phyloP scores from a whole-genome alignment of 164 flowering plant genomes.

The Echeveria elegans region DNA sequence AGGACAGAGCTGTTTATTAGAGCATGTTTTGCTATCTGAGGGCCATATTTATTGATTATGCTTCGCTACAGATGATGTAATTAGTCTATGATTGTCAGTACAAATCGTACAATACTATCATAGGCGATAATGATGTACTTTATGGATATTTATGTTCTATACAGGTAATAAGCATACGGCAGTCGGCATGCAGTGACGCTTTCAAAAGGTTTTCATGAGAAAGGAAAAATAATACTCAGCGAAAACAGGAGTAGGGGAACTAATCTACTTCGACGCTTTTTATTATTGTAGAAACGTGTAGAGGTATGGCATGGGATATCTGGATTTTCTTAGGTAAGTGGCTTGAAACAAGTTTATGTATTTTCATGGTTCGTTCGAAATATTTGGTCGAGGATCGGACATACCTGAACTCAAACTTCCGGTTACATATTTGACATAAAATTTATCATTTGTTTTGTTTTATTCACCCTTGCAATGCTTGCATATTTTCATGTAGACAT shows the following conservation, averaged over 20 bases:
- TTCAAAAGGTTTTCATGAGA: neutral
- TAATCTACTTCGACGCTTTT: neutral
- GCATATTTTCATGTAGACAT: too few species aligned
- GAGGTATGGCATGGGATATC: too few species aligned
- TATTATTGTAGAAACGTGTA: too few species aligned
- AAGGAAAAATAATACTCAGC: neutral
- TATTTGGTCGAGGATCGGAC: too few species aligned
- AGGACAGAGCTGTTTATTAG: constrained; percentile 3
- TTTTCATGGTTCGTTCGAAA: too few species aligned
- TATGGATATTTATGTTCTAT: neutral
- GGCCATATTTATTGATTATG: neutral
- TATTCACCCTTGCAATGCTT: too few species aligned
- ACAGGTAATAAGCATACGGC: neutral
- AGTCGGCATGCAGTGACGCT: neutral
- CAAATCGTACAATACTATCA: neutral
- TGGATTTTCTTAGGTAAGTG: too few species aligned
- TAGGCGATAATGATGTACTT: constrained; percentile 5
- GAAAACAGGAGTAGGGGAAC: neutral
- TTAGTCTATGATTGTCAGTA: neutral
- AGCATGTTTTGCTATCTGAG: neutral
- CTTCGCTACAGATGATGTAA: neutral
- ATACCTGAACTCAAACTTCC: too few species aligned
- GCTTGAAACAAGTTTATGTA: too few species aligned
- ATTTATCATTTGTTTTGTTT: too few species aligned
- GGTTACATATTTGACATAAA: too few species aligned